phyloP scores from a whole-genome alignment of 2,329 filamentous ascomycete species.

The Pseudopithomyces maydicus region DNA sequence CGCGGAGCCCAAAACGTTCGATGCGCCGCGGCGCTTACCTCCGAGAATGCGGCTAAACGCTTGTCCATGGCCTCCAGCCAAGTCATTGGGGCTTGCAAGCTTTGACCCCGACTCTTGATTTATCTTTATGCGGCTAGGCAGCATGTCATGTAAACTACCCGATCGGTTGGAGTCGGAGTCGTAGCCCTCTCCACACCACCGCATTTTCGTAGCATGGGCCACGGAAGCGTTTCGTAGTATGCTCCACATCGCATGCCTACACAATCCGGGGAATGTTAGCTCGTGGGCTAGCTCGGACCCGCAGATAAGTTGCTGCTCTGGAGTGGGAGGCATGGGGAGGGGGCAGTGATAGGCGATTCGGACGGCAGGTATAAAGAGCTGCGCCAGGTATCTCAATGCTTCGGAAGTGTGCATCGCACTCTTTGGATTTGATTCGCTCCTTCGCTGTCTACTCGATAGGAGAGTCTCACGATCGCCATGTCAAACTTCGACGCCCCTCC shows the following conservation, averaged over 20 bases:
- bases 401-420: not conserved
- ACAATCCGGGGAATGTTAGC: constrained; percentile 5
- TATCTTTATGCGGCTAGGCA: not conserved
- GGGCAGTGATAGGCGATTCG: not conserved
- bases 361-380: not conserved
- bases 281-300: not conserved
- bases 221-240: not conserved
- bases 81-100: not conserved
- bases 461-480: constrained; percentile 17
- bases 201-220: not conserved
- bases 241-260: constrained; percentile 2
- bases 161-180: not conserved
- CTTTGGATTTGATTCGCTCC: not conserved
- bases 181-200: not conserved
- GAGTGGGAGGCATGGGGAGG: not conserved
- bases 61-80: not conserved
- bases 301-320: constrained; percentile 6
- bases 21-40: not conserved
- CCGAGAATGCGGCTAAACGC: not conserved
- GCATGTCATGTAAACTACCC: not conserved
- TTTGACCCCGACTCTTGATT: not conserved
- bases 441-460: not conserved
- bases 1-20: not conserved
- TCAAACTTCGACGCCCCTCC: constrained; percentile 35
- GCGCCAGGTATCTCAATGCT: not conserved